Conservation (phyloP, 805 yeast species). For the Metschnikowia kofuensis region DNA sequence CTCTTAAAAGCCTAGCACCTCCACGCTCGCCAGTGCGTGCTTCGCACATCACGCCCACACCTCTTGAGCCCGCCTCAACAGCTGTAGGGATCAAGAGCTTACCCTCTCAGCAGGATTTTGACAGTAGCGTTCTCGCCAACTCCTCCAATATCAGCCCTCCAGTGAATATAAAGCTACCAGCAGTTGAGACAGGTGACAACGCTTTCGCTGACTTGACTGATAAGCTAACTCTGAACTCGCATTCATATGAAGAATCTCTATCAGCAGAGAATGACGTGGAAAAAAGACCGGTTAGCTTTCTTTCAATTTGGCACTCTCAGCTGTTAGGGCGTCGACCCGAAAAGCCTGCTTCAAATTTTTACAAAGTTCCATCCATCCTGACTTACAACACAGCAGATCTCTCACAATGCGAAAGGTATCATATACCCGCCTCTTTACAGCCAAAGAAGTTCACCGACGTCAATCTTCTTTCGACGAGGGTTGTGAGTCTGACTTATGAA, state of each 20-base stretch:
- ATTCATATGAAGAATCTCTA: constrained; percentile 35
- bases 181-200: constrained; percentile 40
- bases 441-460: constrained; percentile 38
- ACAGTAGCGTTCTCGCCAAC: constrained; percentile 37
- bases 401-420: constrained; percentile 12
- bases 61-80: background rate
- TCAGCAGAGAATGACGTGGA: constrained; percentile 43
- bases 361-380: constrained; percentile 16
- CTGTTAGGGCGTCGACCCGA: constrained; percentile 15
- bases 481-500: constrained; percentile 42
- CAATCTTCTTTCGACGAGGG: constrained; percentile 40
- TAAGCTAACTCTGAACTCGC: constrained; percentile 17
- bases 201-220: constrained; percentile 40
- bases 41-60: background rate
- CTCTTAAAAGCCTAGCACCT: constrained; percentile 20
- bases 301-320: constrained; percentile 44
- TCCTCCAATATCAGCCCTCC: constrained; percentile 41
- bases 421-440: constrained; percentile 27
- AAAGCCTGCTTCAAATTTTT: constrained; percentile 6
- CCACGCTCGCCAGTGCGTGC: constrained; percentile 3
- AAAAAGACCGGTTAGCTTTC: constrained; percentile 25
- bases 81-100: background rate
- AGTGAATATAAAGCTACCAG: constrained; percentile 31
- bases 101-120: constrained; percentile 5
- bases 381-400: constrained; percentile 15